These are phyloP conservation scores for Rossbeevera mucosa DNA, from an alignment of 768 basidiomycete genomes.

Conservation along the genomic window DNA sequence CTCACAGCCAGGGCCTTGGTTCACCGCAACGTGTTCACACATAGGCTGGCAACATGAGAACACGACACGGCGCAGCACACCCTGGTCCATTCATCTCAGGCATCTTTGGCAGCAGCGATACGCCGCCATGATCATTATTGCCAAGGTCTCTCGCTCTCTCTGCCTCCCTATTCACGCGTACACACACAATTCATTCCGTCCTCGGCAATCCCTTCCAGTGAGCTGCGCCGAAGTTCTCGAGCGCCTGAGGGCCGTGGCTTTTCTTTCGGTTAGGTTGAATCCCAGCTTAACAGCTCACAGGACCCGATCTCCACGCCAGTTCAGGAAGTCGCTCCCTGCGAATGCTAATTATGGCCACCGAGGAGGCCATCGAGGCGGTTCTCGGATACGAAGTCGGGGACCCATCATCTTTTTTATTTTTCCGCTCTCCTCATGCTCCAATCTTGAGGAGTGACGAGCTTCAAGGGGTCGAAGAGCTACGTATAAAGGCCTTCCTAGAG, in stretches of 20 bases:
- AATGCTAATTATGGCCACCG: slow-evolving; percentile 23
- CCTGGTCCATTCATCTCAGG: slow-evolving; percentile 14
- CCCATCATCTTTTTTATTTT: not conserved
- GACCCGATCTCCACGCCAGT: slow-evolving; percentile 8
- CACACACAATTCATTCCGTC: slow-evolving; percentile 8
- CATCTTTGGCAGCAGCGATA: slow-evolving; percentile 6
- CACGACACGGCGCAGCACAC: slow-evolving; percentile 14
- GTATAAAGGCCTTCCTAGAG: slow-evolving; percentile 20
- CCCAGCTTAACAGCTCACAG: slow-evolving; percentile 17
- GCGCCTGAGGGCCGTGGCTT: slow-evolving; percentile 20
- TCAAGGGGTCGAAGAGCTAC: slow-evolving; percentile 3
- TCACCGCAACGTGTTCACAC: slow-evolving; percentile 14
- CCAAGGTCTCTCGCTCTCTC: slow-evolving; percentile 7
- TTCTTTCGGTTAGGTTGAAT: slow-evolving; percentile 19
- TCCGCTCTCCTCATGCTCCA: slow-evolving; percentile 20
- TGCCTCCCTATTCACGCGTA: not conserved
- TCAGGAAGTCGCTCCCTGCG: slow-evolving; percentile 15
- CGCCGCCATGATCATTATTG: slow-evolving; percentile 13
- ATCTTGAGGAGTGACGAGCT: slow-evolving; percentile 9
- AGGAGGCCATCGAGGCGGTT: slow-evolving; percentile 17
- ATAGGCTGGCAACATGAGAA: slow-evolving; percentile 23
- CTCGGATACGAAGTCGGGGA: slow-evolving; percentile 11
- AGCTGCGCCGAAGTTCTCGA: slow-evolving; percentile 11
- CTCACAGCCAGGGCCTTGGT: slow-evolving; percentile 15
- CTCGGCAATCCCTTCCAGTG: slow-evolving; percentile 7